A percentile compares a stretch with the other conserved stretches of the same genome.
Conservation (phyloP, 805 yeast genomes). For the Torulaspora quercuum region DNA sequence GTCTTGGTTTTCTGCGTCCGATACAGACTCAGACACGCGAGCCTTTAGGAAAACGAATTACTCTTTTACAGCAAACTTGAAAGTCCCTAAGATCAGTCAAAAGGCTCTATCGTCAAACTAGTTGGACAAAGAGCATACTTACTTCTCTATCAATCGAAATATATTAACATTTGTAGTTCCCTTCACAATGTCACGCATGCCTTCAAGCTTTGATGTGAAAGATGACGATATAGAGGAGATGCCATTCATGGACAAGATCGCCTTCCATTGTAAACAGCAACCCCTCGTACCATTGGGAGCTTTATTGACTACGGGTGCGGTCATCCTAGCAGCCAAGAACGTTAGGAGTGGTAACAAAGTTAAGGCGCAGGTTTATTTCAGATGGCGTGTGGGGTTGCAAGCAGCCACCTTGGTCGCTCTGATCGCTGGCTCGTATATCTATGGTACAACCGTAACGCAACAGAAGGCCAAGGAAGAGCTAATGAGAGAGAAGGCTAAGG, state of each 20-base stretch:
- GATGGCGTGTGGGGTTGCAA: slow-evolving; percentile 87
- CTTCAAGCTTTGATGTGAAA: slow-evolving; percentile 38
- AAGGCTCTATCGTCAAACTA: too few species aligned
- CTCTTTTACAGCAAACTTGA: too few species aligned
- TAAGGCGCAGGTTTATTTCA: slow-evolving; percentile 80
- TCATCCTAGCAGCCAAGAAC: slow-evolving; percentile 71
- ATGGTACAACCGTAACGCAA: slow-evolving; percentile 50
- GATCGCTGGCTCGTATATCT: slow-evolving; percentile 71
- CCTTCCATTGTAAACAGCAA: slow-evolving; percentile 69
- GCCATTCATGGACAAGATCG: slow-evolving; percentile 54
- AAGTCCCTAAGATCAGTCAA: too few species aligned
- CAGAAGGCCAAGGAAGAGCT: slow-evolving; percentile 58
- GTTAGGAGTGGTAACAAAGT: slow-evolving; percentile 66
- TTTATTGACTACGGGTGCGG: slow-evolving; percentile 75
- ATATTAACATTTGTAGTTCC: not conserved
- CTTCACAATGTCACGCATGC: slow-evolving; percentile 20
- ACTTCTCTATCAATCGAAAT: not conserved
- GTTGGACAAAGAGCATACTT: too few species aligned
- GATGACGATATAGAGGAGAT: slow-evolving; percentile 34
- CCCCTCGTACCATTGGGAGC: slow-evolving; percentile 87
- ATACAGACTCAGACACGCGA: too few species aligned
- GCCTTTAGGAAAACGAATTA: too few species aligned
- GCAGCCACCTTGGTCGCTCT: slow-evolving; percentile 78
- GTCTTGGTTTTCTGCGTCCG: too few species aligned
- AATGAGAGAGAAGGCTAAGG: slow-evolving; percentile 72